Percentiles rank a stretch among this genome's conserved stretches.
Conservation (phyloP, 2,329 filamentous ascomycete genomes). For the Fusarium staphyleae region DNA sequence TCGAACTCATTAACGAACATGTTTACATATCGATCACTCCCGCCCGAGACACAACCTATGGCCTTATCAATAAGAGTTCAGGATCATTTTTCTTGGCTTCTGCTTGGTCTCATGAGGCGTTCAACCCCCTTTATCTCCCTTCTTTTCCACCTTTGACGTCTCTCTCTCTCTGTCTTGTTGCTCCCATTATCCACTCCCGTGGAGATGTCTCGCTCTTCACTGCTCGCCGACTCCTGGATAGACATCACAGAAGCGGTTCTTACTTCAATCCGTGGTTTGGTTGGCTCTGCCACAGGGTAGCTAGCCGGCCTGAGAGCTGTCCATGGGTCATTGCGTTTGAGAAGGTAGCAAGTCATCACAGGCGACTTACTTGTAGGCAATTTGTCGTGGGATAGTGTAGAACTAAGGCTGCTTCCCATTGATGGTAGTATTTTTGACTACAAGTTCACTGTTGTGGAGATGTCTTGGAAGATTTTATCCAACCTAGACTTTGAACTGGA, state of each 20-base stretch:
- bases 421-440: not conserved
- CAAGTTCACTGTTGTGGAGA: not conserved
- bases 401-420: not conserved
- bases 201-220: not conserved
- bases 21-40: no score
- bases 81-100: not conserved
- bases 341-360: not conserved
- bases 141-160: not conserved
- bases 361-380: not conserved
- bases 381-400: not conserved
- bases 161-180: not conserved
- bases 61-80: no score
- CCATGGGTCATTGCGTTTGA: conserved; percentile 1
- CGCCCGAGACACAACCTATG: no score
- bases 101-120: no score
- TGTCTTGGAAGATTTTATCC: not conserved
- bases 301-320: not conserved
- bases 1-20: no score
- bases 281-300: not conserved
- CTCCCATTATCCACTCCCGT: not conserved
- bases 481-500: not conserved
- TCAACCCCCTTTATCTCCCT: no score
- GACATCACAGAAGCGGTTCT: not conserved
- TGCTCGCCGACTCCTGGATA: not conserved
- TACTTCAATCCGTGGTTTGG: not conserved